phyloP scores from a whole-genome alignment of 768 basidiomycete genomes.

The Coprinopsis cinerea region DNA sequence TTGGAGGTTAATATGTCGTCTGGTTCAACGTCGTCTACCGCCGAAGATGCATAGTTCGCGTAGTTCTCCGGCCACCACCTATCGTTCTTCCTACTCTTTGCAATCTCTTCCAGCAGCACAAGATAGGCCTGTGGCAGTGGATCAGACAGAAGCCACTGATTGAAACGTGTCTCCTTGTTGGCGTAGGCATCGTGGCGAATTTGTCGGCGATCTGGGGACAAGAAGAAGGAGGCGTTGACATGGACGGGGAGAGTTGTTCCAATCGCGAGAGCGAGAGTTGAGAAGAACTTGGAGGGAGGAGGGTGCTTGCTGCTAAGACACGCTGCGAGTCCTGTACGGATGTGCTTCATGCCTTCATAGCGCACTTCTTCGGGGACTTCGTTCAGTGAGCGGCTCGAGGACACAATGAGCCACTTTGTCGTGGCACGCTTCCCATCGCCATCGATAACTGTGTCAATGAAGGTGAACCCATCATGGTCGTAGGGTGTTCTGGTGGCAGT shows the following conservation, averaged over 20 bases:
- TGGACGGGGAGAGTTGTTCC: conserved; percentile 38
- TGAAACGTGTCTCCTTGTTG: conserved; percentile 31
- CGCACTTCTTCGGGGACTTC: conserved; percentile 3
- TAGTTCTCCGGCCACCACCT: conserved; percentile 31
- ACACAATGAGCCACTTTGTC: conserved; percentile 7
- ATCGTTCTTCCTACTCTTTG: conserved; percentile 14
- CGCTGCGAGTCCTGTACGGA: conserved; percentile 26
- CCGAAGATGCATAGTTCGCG: background rate
- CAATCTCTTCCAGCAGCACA: conserved; percentile 28
- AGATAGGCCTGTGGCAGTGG: conserved; percentile 34
- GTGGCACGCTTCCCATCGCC: background rate
- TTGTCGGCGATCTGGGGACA: conserved; percentile 40
- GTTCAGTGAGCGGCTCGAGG: conserved; percentile 10
- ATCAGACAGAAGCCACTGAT: conserved; percentile 34
- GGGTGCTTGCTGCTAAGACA: conserved; percentile 8
- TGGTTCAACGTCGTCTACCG: background rate
- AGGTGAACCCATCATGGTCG: background rate
- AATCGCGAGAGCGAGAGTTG: conserved; percentile 37
- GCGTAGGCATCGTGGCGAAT: conserved; percentile 35
- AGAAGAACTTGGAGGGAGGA: conserved; percentile 29
- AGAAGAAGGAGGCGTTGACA: conserved; percentile 39
- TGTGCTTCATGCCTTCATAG: background rate
- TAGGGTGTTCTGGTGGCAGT: too few relatives aligned
- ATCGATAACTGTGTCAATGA: background rate
- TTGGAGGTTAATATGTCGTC: conserved; percentile 13